phyloP scores from a whole-genome alignment of 495 filamentous ascomycete species.

The Xylona heveae region DNA sequence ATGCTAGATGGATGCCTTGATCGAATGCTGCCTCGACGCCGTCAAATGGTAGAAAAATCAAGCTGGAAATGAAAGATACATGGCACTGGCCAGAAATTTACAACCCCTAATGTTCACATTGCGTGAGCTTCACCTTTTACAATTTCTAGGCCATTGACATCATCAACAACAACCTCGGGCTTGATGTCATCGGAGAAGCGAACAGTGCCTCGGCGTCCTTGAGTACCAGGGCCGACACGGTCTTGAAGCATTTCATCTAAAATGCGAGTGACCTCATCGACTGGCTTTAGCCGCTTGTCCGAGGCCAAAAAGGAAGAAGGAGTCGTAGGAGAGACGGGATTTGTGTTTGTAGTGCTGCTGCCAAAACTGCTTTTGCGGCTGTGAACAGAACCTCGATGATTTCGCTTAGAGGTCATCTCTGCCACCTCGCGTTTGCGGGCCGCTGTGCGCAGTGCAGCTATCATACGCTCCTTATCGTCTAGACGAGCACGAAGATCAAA shows the following conservation, averaged over 20 bases:
- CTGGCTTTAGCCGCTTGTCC: constrained; percentile 34
- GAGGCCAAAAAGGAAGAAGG: too few species aligned
- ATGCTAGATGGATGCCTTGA: too few species aligned
- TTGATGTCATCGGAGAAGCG: too few species aligned
- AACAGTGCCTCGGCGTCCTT: constrained; percentile 35
- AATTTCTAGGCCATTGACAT: too few species aligned
- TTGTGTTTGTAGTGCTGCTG: not conserved
- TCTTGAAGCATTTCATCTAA: constrained; percentile 90
- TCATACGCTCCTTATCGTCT: constrained; percentile 92
- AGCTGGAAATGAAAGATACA: too few species aligned
- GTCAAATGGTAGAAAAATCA: too few species aligned
- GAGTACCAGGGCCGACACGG: too few species aligned
- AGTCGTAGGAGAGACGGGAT: constrained; percentile 3
- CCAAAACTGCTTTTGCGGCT: constrained; percentile 17
- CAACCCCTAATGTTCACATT: too few species aligned
- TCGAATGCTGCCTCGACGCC: too few species aligned
- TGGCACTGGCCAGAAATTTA: too few species aligned
- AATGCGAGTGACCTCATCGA: constrained; percentile 76
- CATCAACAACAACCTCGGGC: too few species aligned
- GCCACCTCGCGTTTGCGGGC: constrained; percentile 72
- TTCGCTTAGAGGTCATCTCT: constrained; percentile 27
- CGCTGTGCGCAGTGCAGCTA: constrained; percentile 68
- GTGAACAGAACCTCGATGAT: constrained; percentile 13
- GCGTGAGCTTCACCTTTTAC: too few species aligned
- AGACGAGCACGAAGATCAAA: constrained; percentile 70